A percentile compares a stretch with the other conserved stretches of the same genome.
Evolutionary conservation across 2,329 filamentous ascomycete species (phyloP).

Genomic region (Nemania sp.): DNA sequence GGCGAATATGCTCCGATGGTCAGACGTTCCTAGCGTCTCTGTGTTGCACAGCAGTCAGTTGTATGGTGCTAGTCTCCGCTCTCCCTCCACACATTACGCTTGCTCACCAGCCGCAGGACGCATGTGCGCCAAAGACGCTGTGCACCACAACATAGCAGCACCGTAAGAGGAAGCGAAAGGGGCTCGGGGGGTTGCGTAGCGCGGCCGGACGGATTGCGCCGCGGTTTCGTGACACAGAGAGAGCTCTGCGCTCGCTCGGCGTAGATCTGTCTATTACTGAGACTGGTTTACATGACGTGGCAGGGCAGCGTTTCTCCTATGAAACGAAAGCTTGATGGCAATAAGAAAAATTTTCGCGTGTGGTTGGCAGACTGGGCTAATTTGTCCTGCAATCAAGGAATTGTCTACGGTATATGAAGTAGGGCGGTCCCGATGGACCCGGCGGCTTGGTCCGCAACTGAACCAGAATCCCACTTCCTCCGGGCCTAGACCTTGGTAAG

Average conservation of each 20-base stretch:
- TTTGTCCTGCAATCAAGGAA: too few species aligned
- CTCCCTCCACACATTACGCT: too few species aligned
- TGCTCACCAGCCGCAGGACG: not conserved
- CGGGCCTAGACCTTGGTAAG: constrained; percentile 18
- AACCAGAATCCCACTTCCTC: constrained; percentile 17
- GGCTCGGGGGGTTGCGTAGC: not conserved
- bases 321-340: not conserved
- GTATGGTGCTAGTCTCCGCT: not conserved
- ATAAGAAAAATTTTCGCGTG: not conserved
- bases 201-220: constrained; percentile 23
- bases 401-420: not conserved
- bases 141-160: too few species aligned
- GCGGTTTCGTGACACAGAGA: constrained; percentile 25
- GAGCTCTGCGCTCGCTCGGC: too few species aligned
- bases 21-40: constrained; percentile 7
- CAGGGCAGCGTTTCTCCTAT: constrained; percentile 4
- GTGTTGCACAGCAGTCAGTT: not conserved
- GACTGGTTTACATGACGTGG: constrained; percentile 11
- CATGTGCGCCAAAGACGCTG: not conserved
- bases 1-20: constrained; percentile 9
- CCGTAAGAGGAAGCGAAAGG: too few species aligned
- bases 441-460: constrained; percentile 18
- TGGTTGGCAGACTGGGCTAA: too few species aligned
- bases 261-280: too few species aligned
- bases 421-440: not conserved